These are phyloP conservation scores for Triangularia setosa DNA, from an alignment of 2,329 filamentous ascomycete genomes.

Conservation along the genomic window DNA sequence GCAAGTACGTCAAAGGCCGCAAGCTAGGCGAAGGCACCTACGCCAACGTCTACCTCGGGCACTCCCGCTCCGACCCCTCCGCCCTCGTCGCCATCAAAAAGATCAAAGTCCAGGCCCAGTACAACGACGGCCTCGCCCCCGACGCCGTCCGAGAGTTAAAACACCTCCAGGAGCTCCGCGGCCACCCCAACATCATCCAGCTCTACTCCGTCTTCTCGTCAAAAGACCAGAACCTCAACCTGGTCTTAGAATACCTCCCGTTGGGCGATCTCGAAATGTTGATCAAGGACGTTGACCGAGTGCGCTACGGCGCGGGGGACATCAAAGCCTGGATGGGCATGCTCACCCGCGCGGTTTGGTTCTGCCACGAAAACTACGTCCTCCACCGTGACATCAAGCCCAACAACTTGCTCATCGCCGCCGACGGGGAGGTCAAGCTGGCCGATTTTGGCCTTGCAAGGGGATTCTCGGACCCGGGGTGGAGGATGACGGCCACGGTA, in stretches of 20 bases:
- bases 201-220: conserved; percentile 90
- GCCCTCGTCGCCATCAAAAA: conserved; percentile 87
- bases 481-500: conserved; percentile 86
- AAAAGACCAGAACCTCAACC: conserved; percentile 92
- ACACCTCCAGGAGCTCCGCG: conserved; percentile 82
- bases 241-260: conserved; percentile 90
- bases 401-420: conserved; percentile 93
- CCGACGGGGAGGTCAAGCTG: conserved; percentile 89
- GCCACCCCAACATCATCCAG: conserved; percentile 92
- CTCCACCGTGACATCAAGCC: conserved; percentile 98
- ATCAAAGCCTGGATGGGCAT: conserved; percentile 99
- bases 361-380: conserved; percentile 92
- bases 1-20: conserved; percentile 80
- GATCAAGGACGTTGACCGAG: conserved; percentile 74
- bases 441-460: conserved; percentile 96
- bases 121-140: conserved; percentile 85
- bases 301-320: conserved; percentile 81
- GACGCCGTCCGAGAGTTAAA: conserved; percentile 96
- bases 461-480: conserved; percentile 81
- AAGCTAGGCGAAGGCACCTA: conserved; percentile 97
- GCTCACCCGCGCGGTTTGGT: conserved; percentile 89
- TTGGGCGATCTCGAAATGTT: conserved; percentile 94
- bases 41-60: conserved; percentile 88
- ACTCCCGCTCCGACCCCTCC: conserved; percentile 67
- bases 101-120: conserved; percentile 82